phyloP scores from a whole-genome alignment of 2,329 filamentous ascomycete genomes.

The Pyricularia pennisetigena region DNA sequence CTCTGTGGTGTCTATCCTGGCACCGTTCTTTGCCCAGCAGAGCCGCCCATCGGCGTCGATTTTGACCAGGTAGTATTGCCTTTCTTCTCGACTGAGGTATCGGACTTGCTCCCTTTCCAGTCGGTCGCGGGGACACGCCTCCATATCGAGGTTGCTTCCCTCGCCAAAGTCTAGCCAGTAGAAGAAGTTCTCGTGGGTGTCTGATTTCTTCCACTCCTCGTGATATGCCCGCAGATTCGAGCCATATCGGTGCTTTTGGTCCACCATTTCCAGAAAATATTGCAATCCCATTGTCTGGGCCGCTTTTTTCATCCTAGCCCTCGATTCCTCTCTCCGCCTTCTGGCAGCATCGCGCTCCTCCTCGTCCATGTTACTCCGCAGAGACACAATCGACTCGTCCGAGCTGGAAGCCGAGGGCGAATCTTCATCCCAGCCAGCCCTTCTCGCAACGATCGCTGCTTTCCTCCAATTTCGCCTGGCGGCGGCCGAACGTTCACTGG shows the following conservation, averaged over 20 bases:
- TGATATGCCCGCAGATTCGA: slow-evolving; percentile 77
- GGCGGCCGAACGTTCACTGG: slow-evolving; percentile 8
- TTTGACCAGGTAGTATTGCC: slow-evolving; percentile 68
- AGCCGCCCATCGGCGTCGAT: slow-evolving; percentile 66
- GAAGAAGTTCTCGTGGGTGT: slow-evolving; percentile 83
- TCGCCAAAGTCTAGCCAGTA: slow-evolving; percentile 85
- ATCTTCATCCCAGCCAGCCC: slow-evolving; percentile 46
- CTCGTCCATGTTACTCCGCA: slow-evolving; percentile 15
- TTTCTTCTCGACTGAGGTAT: slow-evolving; percentile 75
- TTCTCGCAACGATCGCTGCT: slow-evolving; percentile 57
- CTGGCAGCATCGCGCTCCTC: slow-evolving; percentile 26
- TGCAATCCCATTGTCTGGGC: slow-evolving; percentile 76
- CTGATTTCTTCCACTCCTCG: slow-evolving; percentile 66
- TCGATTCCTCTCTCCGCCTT: slow-evolving; percentile 35
- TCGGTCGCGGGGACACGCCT: slow-evolving; percentile 61
- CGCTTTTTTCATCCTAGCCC: slow-evolving; percentile 48
- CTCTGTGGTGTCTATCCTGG: slow-evolving; percentile 65
- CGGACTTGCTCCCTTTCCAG: slow-evolving; percentile 73
- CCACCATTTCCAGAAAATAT: slow-evolving; percentile 81
- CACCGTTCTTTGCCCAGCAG: slow-evolving; percentile 79
- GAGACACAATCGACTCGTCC: slow-evolving; percentile 22
- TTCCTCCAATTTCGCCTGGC: slow-evolving; percentile 69
- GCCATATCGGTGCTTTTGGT: slow-evolving; percentile 79
- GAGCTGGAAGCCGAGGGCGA: slow-evolving; percentile 29
- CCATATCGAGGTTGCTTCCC: slow-evolving; percentile 59